Evolutionary conservation across 768 basidiomycete species (phyloP).

Genomic region (Chalciporus piperatus): DNA sequence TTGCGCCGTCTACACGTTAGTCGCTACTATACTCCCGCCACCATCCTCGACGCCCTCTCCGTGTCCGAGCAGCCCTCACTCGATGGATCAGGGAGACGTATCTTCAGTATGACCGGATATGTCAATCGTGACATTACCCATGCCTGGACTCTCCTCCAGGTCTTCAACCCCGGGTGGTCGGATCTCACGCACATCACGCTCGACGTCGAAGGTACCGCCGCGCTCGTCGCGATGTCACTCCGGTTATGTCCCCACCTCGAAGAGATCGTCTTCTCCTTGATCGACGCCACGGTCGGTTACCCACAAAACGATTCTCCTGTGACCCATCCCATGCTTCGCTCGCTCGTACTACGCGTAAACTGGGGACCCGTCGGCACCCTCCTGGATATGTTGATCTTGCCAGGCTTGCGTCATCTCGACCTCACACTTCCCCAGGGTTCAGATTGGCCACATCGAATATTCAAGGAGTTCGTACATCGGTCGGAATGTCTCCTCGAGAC

Average conservation of each 20-base stretch:
- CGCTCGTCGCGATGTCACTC: neutral
- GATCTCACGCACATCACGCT: neutral
- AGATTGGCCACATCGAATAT: neutral
- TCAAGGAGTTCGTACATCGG: neutral
- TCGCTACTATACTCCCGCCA: too few species aligned
- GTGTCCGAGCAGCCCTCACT: too few species aligned
- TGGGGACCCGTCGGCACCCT: neutral
- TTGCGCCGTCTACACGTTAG: neutral
- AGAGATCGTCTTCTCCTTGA: neutral
- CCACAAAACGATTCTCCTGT: too few species aligned
- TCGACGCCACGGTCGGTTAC: neutral
- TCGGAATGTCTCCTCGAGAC: neutral
- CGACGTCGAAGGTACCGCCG: too few species aligned
- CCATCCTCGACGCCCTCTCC: too few species aligned
- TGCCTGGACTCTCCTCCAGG: too few species aligned
- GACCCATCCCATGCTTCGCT: neutral
- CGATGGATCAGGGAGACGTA: too few species aligned
- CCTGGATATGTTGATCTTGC: too few species aligned
- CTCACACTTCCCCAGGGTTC: neutral
- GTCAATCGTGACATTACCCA: too few species aligned
- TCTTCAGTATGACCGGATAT: too few species aligned
- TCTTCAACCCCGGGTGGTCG: too few species aligned
- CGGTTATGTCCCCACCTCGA: neutral
- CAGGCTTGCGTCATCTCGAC: conserved; percentile 23
- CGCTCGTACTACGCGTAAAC: neutral